Conservation (phyloP, 257 asterid genomes). For the Ajuga chamaepitys region DNA sequence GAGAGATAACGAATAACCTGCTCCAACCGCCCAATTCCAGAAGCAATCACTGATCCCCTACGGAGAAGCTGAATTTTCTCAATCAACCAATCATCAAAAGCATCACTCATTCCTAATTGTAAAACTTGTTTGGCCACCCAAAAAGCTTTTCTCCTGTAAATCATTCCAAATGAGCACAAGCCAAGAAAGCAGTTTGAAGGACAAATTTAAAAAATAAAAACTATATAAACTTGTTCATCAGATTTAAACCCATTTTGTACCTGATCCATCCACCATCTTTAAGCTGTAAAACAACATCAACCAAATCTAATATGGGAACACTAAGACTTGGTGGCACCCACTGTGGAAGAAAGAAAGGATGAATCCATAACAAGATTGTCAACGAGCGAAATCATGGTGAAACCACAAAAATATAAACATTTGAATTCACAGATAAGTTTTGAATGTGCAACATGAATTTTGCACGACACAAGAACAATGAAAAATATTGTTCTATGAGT, state of each 20-base stretch:
- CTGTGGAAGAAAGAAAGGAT: constrained; percentile 36
- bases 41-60: constrained; percentile 81
- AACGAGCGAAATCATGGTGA: constrained; percentile 5
- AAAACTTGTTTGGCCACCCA: constrained; percentile 98
- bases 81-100: constrained; percentile 97
- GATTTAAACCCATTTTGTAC: constrained; percentile 29
- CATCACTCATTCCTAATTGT: constrained; percentile 99
- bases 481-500: neutral
- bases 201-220: constrained; percentile 8
- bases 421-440: neutral
- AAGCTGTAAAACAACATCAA: constrained; percentile 84
- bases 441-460: neutral
- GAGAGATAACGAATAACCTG: constrained; percentile 44
- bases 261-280: constrained; percentile 99
- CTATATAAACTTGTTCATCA: constrained; percentile 12
- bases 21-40: constrained; percentile 79
- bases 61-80: constrained; percentile 85
- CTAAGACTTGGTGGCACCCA: constrained; percentile 93
- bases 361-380: constrained; percentile 14
- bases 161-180: constrained; percentile 18
- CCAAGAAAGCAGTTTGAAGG: constrained; percentile 12
- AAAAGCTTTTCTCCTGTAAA: constrained; percentile 83
- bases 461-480: constrained; percentile 3
- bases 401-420: neutral
- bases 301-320: constrained; percentile 76